Evolutionary conservation across 192 early-diverging fungal genomes (phyloP).

Genomic region (Phlyctochytrium planicorne): DNA sequence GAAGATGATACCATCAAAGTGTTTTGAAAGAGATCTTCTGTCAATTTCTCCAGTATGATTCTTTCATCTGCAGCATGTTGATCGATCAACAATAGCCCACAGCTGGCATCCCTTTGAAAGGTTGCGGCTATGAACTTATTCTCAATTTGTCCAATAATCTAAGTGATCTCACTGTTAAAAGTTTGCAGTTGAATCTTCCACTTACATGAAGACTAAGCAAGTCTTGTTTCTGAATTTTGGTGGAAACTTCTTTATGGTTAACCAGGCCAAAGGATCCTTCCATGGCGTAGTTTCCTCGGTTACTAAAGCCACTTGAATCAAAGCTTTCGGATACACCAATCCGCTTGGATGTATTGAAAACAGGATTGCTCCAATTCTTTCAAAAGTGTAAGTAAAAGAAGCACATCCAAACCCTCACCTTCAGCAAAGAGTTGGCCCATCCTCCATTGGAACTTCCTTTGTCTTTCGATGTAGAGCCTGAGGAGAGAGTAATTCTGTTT

Average conservation of each 20-base stretch:
- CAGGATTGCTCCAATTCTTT: slow-evolving; percentile 46
- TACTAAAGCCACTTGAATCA: too few relatives aligned
- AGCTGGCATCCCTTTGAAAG: background rate
- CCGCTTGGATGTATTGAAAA: slow-evolving; percentile 30
- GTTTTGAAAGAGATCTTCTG: background rate
- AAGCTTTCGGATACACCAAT: background rate
- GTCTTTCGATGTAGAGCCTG: too few relatives aligned
- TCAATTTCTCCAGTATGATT: slow-evolving; percentile 56
- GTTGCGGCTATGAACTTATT: slow-evolving; percentile 61
- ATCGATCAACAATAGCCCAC: slow-evolving; percentile 58
- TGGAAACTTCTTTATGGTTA: too few relatives aligned
- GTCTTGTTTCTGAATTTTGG: too few relatives aligned
- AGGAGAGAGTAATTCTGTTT: too few relatives aligned
- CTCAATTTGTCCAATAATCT: slow-evolving; percentile 67
- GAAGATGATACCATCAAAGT: background rate
- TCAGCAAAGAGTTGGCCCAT: too few relatives aligned
- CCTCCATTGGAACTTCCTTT: too few relatives aligned
- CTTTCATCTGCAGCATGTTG: slow-evolving; percentile 84
- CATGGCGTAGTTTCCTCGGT: too few relatives aligned
- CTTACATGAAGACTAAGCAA: too few relatives aligned
- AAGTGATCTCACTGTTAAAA: too few relatives aligned
- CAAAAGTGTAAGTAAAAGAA: slow-evolving; percentile 13
- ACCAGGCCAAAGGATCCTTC: too few relatives aligned
- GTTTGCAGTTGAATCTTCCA: too few relatives aligned
- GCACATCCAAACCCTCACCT: background rate